Conservation (phyloP, 2,329 filamentous ascomycete genomes). For the Trichoderma hamatum region DNA sequence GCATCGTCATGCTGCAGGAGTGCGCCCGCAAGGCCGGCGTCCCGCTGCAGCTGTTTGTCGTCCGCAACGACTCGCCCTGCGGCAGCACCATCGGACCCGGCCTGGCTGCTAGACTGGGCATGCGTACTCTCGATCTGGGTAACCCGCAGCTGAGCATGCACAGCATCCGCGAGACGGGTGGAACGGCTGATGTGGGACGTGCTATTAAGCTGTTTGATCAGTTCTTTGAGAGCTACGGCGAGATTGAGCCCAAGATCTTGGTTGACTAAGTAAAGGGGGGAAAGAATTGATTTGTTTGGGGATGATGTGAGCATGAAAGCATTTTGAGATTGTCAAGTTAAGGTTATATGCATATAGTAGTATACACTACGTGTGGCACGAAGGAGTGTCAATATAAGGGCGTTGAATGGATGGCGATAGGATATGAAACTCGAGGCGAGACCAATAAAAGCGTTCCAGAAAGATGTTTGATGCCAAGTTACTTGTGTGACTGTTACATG, state of each 20-base stretch:
- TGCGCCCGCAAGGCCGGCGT: conserved; percentile 74
- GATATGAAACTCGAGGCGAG: background rate
- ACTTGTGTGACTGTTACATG: background rate
- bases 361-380: background rate
- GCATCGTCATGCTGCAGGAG: conserved; percentile 90
- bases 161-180: conserved; percentile 91
- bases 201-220: conserved; percentile 83
- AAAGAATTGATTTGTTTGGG: background rate
- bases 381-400: background rate
- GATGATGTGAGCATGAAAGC: background rate
- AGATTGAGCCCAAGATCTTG: conserved; percentile 78
- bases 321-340: background rate
- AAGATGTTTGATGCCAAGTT: background rate
- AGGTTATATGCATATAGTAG: background rate
- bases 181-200: conserved; percentile 83
- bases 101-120: conserved; percentile 82
- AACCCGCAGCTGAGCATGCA: conserved; percentile 98
- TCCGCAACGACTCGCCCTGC: conserved; percentile 91
- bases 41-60: conserved; percentile 92
- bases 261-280: conserved; percentile 64
- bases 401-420: background rate
- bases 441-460: background rate
- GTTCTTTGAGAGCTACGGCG: conserved; percentile 85
- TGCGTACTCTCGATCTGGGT: conserved; percentile 86
- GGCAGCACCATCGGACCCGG: conserved; percentile 98